Conservation (phyloP, 225 moss, liverwort and hornwort genomes). For the Physcomitrellopsis africana region DNA sequence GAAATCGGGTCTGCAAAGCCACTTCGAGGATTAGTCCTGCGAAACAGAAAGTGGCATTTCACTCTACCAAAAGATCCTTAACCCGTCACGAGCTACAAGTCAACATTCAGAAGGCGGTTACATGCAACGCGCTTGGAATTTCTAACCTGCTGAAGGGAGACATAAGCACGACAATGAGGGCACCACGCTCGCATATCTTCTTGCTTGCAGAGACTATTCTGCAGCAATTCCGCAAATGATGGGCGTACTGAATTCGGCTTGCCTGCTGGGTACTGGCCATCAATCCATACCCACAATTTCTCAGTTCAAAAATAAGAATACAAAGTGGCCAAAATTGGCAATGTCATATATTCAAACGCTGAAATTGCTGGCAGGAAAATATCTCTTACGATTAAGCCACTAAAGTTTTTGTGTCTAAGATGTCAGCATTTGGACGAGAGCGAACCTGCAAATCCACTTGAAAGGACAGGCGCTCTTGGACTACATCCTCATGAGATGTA, state of each 20-base stretch:
- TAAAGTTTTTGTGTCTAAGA: conserved; percentile 1
- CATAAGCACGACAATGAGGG: conserved; percentile 65
- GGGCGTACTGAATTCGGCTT: conserved; percentile 54
- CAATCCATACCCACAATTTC: conserved; percentile 28
- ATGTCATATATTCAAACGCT: neutral
- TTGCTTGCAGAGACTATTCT: conserved; percentile 67
- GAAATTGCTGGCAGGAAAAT: conserved; percentile 15
- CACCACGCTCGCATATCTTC: conserved; percentile 77
- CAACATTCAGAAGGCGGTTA: conserved; percentile 20
- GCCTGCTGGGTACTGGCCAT: conserved; percentile 64
- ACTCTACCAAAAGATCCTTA: neutral
- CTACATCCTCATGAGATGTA: conserved; percentile 64
- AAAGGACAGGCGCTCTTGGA: conserved; percentile 64
- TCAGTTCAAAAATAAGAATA: conserved; percentile 11
- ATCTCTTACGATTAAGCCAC: conserved; percentile 10
- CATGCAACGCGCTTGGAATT: conserved; percentile 15
- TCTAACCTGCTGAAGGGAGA: conserved; percentile 64
- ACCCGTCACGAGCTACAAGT: neutral
- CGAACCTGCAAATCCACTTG: conserved; percentile 72
- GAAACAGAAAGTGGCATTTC: neutral
- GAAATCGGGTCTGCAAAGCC: conserved; percentile 57
- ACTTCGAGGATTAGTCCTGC: conserved; percentile 20
- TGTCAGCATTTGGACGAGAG: conserved; percentile 20
- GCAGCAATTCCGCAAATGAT: conserved; percentile 62
- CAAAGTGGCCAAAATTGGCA: conserved; percentile 8